Evolutionary conservation across 2,329 filamentous ascomycete genomes (phyloP).

Genomic region (Nigrograna mackinnonii): DNA sequence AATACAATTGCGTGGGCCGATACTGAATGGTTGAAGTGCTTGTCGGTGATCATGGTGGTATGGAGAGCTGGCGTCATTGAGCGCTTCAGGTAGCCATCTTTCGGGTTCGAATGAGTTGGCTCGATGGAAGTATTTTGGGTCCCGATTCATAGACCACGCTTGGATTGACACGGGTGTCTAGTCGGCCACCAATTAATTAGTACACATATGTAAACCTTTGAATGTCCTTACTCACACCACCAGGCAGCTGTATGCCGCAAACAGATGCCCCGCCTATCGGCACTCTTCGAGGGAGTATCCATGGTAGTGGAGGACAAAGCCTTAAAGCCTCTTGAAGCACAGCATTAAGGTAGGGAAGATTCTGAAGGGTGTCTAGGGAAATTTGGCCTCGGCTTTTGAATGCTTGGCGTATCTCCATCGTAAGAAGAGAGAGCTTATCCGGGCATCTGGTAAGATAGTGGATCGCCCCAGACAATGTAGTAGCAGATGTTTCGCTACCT

Average conservation of each 20-base stretch:
- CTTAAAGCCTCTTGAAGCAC: slow-evolving; percentile 9
- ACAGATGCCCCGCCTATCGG: slow-evolving; percentile 7
- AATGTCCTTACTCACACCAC: slow-evolving; percentile 9
- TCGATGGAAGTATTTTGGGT: slow-evolving; percentile 4
- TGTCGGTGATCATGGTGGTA: slow-evolving; percentile 6
- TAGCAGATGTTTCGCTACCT: slow-evolving; percentile 11
- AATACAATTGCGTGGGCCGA: slow-evolving; percentile 38
- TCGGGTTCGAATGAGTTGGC: slow-evolving; percentile 10
- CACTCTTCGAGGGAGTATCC: slow-evolving; percentile 3
- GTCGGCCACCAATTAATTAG: too few species aligned
- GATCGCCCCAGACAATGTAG: slow-evolving; percentile 4
- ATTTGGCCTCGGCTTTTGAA: slow-evolving; percentile 6
- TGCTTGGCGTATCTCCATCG: slow-evolving; percentile 3
- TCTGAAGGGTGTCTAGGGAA: slow-evolving; percentile 4
- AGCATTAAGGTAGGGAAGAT: slow-evolving; percentile 11
- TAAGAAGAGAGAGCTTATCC: slow-evolving; percentile 2
- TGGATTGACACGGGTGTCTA: slow-evolving; percentile 10
- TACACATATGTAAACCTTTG: too few species aligned
- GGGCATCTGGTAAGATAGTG: slow-evolving; percentile 2
- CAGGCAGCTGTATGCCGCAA: slow-evolving; percentile 7
- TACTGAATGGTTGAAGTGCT: slow-evolving; percentile 40
- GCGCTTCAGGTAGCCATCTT: slow-evolving; percentile 12
- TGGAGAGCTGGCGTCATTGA: slow-evolving; percentile 1
- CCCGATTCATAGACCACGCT: slow-evolving; percentile 4
- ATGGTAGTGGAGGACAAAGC: slow-evolving; percentile 4